phyloP scores from a whole-genome alignment of 352 stramenopile species.

The Globisporangium solare region DNA sequence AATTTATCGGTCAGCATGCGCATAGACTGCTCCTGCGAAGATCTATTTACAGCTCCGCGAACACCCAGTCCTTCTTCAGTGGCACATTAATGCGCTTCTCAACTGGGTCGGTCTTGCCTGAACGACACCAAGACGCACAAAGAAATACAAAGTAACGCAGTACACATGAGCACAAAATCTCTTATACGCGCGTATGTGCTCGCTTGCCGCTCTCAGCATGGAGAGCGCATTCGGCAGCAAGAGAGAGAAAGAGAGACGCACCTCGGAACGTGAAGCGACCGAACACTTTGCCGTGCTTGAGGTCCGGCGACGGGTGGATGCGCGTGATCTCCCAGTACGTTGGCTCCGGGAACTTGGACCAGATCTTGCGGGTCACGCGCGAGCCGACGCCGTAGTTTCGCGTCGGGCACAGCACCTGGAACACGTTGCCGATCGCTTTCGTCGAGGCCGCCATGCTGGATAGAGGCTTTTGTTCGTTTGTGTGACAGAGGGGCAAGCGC shows the following conservation, averaged over 20 bases:
- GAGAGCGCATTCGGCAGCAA: neutral
- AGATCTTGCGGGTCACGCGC: constrained; percentile 73
- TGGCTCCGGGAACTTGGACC: constrained; percentile 64
- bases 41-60: constrained; percentile 16
- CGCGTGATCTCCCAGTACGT: constrained; percentile 83
- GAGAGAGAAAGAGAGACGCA: constrained; percentile 22
- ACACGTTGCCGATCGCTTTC: constrained; percentile 61
- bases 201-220: too few relatives aligned
- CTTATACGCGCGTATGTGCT: too few relatives aligned
- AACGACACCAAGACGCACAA: neutral
- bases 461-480: neutral
- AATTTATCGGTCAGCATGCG: neutral
- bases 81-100: constrained; percentile 77
- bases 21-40: neutral
- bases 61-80: constrained; percentile 71
- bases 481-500: neutral
- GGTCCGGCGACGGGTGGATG: constrained; percentile 60
- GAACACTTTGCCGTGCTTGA: constrained; percentile 86
- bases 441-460: constrained; percentile 17
- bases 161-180: too few relatives aligned
- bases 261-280: constrained; percentile 77
- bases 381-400: constrained; percentile 66
- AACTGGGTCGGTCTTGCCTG: constrained; percentile 62
- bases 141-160: neutral
- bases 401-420: constrained; percentile 66